A percentile compares a stretch with the other conserved stretches of the same genome.
Conservation (phyloP, 179 eudicot species). For the Silene coronaria region DNA sequence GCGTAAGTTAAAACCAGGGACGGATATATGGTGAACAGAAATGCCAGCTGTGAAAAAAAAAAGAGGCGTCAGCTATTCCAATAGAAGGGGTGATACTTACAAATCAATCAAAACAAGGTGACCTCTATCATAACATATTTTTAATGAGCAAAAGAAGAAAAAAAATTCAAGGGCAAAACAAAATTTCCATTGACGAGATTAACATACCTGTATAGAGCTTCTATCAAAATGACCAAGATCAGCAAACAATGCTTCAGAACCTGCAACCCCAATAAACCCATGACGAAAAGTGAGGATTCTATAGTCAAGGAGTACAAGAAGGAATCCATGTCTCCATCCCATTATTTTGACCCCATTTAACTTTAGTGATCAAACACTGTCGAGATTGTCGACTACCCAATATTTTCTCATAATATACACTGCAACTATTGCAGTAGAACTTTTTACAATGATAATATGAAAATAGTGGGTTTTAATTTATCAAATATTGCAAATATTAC, state of each 20-base stretch:
- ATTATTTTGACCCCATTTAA: no score
- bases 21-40: slow-evolving; percentile 51
- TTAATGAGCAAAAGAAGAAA: background rate
- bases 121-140: background rate
- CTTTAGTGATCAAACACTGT: no score
- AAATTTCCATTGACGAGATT: background rate
- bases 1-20: slow-evolving; percentile 67
- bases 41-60: slow-evolving; percentile 46
- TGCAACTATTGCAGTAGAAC: no score
- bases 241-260: slow-evolving; percentile 77
- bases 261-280: slow-evolving; percentile 28
- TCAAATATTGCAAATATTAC: no score
- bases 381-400: no score
- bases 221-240: slow-evolving; percentile 70
- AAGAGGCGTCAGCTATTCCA: slow-evolving; percentile 2
- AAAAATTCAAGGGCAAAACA: no score
- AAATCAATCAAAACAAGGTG: background rate
- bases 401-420: no score
- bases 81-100: background rate
- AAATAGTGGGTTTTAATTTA: no score
- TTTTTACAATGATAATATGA: no score
- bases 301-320: no score
- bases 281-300: background rate
- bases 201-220: slow-evolving; percentile 58
- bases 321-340: no score